A percentile compares a stretch with the other conserved stretches of the same genome.
Evolutionary conservation across 2,329 filamentous ascomycete species (phyloP).

Genomic region (Trichoderma asperellum): DNA sequence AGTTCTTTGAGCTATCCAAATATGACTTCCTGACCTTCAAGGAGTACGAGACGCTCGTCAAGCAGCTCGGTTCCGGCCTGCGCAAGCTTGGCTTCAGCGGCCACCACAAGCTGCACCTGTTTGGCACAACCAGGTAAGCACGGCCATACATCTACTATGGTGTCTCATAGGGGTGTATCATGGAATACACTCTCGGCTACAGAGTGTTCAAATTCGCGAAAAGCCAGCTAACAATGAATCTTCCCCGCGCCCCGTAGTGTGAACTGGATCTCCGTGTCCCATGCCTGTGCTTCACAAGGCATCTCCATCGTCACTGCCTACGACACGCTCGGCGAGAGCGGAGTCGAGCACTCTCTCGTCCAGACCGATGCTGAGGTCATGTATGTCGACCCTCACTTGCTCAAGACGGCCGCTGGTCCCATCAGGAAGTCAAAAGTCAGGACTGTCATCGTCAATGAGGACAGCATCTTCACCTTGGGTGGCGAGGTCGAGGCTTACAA

Average conservation of each 20-base stretch:
- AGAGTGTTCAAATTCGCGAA: not conserved
- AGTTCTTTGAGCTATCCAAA: constrained; percentile 79
- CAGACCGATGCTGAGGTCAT: constrained; percentile 82
- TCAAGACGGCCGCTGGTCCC: constrained; percentile 61
- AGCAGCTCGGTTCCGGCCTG: constrained; percentile 73
- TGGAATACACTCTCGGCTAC: not conserved
- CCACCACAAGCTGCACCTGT: constrained; percentile 75
- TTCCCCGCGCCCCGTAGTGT: constrained; percentile 51
- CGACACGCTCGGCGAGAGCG: constrained; percentile 84
- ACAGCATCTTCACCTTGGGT: constrained; percentile 54
- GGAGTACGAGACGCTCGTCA: constrained; percentile 73
- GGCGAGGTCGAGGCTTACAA: constrained; percentile 61
- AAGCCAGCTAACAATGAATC: not conserved
- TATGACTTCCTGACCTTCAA: constrained; percentile 79
- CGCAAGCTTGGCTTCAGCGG: constrained; percentile 72
- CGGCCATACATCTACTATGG: not conserved
- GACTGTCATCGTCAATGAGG: constrained; percentile 66
- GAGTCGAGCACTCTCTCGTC: constrained; percentile 81
- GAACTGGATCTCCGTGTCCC: constrained; percentile 83
- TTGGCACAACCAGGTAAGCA: constrained; percentile 76
- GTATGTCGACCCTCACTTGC: constrained; percentile 82
- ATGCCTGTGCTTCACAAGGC: constrained; percentile 78
- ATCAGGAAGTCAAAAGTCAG: constrained; percentile 62
- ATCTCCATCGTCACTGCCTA: constrained; percentile 93
- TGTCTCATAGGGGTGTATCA: not conserved